Conservation (phyloP, 78 protist species). For the Protostelium mycophagum region DNA sequence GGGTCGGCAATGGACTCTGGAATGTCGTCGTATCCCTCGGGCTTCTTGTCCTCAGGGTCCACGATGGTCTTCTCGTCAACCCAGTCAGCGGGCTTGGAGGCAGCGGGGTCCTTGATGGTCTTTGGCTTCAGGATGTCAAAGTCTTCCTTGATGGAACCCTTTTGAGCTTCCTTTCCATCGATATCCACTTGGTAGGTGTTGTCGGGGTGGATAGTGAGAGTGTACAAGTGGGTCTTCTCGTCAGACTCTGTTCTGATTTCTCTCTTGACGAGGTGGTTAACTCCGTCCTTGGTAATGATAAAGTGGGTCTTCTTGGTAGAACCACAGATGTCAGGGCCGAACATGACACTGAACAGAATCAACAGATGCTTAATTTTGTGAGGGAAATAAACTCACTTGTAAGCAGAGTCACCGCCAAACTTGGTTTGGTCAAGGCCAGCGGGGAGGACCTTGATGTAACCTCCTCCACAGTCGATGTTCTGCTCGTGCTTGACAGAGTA, state of each 20-base stretch:
- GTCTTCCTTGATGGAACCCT: slow-evolving; percentile 86
- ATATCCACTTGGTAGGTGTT: slow-evolving; percentile 88
- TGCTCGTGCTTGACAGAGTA: slow-evolving; percentile 94
- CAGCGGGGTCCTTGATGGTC: slow-evolving; percentile 88
- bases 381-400: slow-evolving; percentile 23
- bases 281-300: slow-evolving; percentile 88
- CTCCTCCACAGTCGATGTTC: slow-evolving; percentile 91
- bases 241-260: slow-evolving; percentile 74
- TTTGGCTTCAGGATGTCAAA: slow-evolving; percentile 83
- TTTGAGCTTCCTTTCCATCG: slow-evolving; percentile 78
- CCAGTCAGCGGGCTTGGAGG: slow-evolving; percentile 94
- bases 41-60: slow-evolving; percentile 91
- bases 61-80: slow-evolving; percentile 85
- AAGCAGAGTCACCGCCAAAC: slow-evolving; percentile 83
- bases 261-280: slow-evolving; percentile 75
- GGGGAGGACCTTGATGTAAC: slow-evolving; percentile 94
- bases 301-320: slow-evolving; percentile 73
- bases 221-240: slow-evolving; percentile 95
- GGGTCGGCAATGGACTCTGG: slow-evolving; percentile 88
- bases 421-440: slow-evolving; percentile 38
- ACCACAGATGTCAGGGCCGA: slow-evolving; percentile 97
- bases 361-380: not conserved
- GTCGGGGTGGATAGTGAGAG: slow-evolving; percentile 92
- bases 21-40: slow-evolving; percentile 83
- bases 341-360: slow-evolving; percentile 69